Conservation (phyloP, 345 rosid genomes). For the Rubroshorea leprosula region DNA sequence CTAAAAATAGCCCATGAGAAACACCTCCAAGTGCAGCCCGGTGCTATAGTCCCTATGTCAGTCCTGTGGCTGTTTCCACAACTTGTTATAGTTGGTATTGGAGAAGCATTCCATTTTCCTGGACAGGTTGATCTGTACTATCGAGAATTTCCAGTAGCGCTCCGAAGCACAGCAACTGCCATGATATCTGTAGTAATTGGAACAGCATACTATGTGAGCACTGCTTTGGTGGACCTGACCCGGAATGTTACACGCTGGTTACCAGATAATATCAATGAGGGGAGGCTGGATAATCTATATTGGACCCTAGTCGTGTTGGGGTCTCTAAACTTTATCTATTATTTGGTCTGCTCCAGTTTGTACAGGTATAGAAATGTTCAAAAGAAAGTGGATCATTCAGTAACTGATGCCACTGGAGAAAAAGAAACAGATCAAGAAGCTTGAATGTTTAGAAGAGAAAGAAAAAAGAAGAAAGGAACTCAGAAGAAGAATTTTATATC, state of each 20-base stretch:
- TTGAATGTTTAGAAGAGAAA: background rate
- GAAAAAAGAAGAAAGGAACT: background rate
- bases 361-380: slow-evolving; percentile 4
- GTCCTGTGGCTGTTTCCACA: slow-evolving; percentile 39
- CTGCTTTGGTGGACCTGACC: slow-evolving; percentile 25
- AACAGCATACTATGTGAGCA: slow-evolving; percentile 28
- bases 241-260: slow-evolving; percentile 31
- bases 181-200: slow-evolving; percentile 27
- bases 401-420: background rate
- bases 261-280: slow-evolving; percentile 28
- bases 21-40: background rate
- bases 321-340: slow-evolving; percentile 11
- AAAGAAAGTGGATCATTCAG: background rate
- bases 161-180: slow-evolving; percentile 32
- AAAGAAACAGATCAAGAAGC: background rate
- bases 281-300: slow-evolving; percentile 34
- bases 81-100: slow-evolving; percentile 28
- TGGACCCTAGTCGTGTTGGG: slow-evolving; percentile 24
- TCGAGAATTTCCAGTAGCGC: slow-evolving; percentile 30
- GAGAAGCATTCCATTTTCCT: slow-evolving; percentile 37
- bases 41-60: slow-evolving; percentile 23
- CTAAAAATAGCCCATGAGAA: slow-evolving; percentile 19
- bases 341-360: background rate
- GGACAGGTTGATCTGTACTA: slow-evolving; percentile 33
- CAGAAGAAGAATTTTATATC: no score